Percentiles rank a stretch among this genome's conserved stretches.
Conservation (phyloP, 257 asterid genomes). For the Scutellaria baicalensis region DNA sequence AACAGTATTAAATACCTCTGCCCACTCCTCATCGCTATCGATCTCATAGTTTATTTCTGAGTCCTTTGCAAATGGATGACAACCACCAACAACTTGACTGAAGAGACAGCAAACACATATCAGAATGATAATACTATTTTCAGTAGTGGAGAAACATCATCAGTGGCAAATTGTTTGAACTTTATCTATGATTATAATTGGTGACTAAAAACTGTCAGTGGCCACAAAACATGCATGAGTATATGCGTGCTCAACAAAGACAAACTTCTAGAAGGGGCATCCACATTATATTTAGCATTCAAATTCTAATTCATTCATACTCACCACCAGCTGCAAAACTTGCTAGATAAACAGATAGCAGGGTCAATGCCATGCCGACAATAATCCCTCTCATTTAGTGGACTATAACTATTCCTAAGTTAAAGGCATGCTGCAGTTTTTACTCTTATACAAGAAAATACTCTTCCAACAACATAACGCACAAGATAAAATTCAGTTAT, state of each 20-base stretch:
- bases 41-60: slow-evolving; percentile 76
- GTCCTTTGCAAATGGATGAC: slow-evolving; percentile 67
- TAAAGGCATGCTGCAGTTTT: not conserved
- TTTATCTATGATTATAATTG: not conserved
- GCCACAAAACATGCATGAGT: not conserved
- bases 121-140: slow-evolving; percentile 8
- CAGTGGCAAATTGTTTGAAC: not conserved
- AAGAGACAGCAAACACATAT: slow-evolving; percentile 17
- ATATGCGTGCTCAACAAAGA: not conserved
- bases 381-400: not conserved
- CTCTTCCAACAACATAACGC: slow-evolving; percentile 3
- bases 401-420: not conserved
- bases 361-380: not conserved
- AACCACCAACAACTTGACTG: slow-evolving; percentile 68
- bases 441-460: not conserved
- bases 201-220: not conserved
- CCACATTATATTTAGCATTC: no score
- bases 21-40: slow-evolving; percentile 99
- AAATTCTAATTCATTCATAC: not conserved
- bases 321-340: not conserved
- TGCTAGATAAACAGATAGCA: not conserved
- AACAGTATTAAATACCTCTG: slow-evolving; percentile 61
- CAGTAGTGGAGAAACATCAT: not conserved
- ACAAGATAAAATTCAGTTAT: not conserved
- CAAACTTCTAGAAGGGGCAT: not conserved